phyloP scores from a whole-genome alignment of 23 red algal genomes.

The Gracilaria gracilis region DNA sequence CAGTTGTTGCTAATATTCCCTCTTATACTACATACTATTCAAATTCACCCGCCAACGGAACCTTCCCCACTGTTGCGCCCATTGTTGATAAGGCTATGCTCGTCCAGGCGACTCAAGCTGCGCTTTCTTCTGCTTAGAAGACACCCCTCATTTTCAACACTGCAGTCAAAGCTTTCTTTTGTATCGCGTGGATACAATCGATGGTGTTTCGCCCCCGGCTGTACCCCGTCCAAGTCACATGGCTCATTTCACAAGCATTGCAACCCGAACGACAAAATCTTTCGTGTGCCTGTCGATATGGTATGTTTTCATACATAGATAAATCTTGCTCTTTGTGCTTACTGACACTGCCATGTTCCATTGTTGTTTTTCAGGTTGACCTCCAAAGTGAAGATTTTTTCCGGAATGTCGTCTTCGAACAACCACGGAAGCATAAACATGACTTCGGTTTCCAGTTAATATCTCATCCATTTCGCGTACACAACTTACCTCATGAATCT shows the following conservation, averaged over 20 bases:
- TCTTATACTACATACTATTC: constrained; percentile 3
- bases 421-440: constrained; percentile 19
- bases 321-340: neutral
- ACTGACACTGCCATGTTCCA: no score
- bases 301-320: neutral
- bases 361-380: constrained; percentile 19
- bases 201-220: constrained; percentile 5
- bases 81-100: constrained; percentile 25
- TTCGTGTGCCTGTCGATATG: constrained; percentile 22
- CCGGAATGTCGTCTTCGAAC: constrained; percentile 31
- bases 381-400: constrained; percentile 57
- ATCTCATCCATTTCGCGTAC: constrained; percentile 26
- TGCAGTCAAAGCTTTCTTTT: constrained; percentile 24
- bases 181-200: constrained; percentile 24
- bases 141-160: constrained; percentile 6
- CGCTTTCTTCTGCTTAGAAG: constrained; percentile 41
- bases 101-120: constrained; percentile 18
- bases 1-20: constrained; percentile 16
- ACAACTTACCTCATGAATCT: neutral
- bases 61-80: constrained; percentile 8
- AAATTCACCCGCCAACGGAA: neutral
- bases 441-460: constrained; percentile 37
- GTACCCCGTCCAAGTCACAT: neutral
- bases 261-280: neutral
- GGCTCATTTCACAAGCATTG: neutral